phyloP scores from a whole-genome alignment of 176 grass and related monocot species.

The Triticum turgidum region DNA sequence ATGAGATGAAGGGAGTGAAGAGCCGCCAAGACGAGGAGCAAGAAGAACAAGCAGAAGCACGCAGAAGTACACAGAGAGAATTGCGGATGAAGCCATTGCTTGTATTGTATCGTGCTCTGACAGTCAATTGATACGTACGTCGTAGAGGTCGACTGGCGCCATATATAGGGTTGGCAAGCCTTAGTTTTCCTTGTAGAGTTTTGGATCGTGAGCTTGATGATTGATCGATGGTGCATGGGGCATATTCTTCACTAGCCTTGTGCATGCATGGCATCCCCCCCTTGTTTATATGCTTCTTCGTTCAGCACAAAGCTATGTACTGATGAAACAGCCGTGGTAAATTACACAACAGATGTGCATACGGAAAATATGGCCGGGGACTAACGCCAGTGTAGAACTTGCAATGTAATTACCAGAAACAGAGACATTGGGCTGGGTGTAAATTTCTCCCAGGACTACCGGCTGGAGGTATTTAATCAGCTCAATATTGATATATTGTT shows the following conservation, averaged over 20 bases:
- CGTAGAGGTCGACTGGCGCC: background rate
- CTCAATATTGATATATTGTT: too few relatives aligned
- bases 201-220: background rate
- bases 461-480: too few relatives aligned
- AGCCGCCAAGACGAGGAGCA: background rate
- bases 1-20: background rate
- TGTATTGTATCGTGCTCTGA: background rate
- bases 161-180: background rate
- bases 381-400: too few relatives aligned
- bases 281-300: background rate
- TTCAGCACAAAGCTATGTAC: slow-evolving; percentile 12
- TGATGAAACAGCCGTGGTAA: too few relatives aligned
- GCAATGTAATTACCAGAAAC: too few relatives aligned
- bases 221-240: background rate
- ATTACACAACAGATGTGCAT: too few relatives aligned
- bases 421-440: too few relatives aligned
- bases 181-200: background rate
- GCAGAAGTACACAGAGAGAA: background rate
- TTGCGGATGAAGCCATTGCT: background rate
- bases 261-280: background rate
- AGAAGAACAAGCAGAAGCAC: background rate
- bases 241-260: background rate
- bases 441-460: too few relatives aligned
- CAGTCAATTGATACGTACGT: background rate
- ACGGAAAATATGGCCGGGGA: too few relatives aligned